Conservation (phyloP, 345 rosid species). For the Garcia nutans region DNA sequence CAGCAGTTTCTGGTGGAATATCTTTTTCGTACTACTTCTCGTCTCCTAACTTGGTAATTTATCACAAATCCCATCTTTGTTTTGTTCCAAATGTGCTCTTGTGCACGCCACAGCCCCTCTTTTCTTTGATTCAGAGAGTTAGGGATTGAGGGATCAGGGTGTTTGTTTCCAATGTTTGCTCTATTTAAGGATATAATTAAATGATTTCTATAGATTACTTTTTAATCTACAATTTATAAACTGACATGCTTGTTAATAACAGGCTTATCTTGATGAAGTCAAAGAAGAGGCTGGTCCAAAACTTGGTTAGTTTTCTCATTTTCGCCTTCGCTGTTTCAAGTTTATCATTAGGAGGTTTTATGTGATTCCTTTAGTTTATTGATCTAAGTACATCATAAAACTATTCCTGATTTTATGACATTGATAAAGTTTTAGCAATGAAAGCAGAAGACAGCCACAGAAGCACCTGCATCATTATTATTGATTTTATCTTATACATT, state of each 20-base stretch:
- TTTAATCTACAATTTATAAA: not conserved
- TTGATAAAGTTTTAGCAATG: not conserved
- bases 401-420: not conserved
- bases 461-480: not conserved
- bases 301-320: conserved; percentile 44
- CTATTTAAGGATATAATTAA: not conserved
- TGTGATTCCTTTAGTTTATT: not conserved
- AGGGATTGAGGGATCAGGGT: not conserved
- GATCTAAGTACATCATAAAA: not conserved
- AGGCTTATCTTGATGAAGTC: conserved; percentile 74
- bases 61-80: not conserved
- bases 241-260: conserved; percentile 15
- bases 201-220: not conserved
- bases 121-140: not conserved
- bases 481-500: not conserved
- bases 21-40: conserved; percentile 55
- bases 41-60: conserved; percentile 59
- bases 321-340: not conserved
- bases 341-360: not conserved
- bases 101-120: not conserved
- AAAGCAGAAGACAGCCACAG: not conserved
- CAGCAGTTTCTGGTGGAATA: conserved; percentile 81
- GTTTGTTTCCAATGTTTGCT: not conserved
- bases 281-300: conserved; percentile 57
- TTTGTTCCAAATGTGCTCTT: conserved; percentile 5